Conservation (phyloP, 1,139 yeast species). For the Zygosaccharomyces sapae region DNA sequence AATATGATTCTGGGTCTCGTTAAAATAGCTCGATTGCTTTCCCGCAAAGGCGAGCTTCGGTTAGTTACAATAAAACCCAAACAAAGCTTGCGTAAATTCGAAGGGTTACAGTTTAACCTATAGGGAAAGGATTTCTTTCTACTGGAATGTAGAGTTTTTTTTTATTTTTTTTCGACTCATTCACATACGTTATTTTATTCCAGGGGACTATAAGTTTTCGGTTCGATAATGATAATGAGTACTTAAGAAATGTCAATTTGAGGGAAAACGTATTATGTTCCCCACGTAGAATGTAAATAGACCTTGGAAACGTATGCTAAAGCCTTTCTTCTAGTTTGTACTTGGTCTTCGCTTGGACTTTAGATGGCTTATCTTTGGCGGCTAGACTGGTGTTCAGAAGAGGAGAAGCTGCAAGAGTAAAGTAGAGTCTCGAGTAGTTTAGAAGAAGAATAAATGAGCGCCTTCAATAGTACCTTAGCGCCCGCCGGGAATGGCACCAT, state of each 20-base stretch:
- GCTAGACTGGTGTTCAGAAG: background rate
- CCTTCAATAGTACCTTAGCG: constrained; percentile 3
- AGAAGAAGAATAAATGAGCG: background rate
- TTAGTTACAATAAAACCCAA: background rate
- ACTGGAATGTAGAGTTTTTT: too few species aligned
- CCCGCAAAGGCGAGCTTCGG: background rate
- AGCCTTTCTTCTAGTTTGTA: background rate
- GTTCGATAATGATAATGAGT: background rate
- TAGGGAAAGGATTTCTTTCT: background rate
- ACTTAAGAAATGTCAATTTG: constrained; percentile 1
- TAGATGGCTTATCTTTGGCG: background rate
- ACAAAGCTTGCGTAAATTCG: constrained; percentile 5
- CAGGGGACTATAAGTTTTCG: too few species aligned
- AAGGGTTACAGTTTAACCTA: constrained; percentile 2
- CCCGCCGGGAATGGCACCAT: background rate
- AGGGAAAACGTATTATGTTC: background rate
- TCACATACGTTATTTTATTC: too few species aligned
- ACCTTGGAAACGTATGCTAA: too few species aligned
- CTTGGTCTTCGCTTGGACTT: background rate
- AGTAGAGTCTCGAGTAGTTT: background rate
- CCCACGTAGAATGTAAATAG: background rate
- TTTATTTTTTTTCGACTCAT: too few species aligned
- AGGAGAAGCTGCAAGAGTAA: background rate
- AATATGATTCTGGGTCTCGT: background rate
- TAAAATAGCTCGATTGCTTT: constrained; percentile 4